Evolutionary conservation across 1,284 basidiomycete species (phyloP).

Genomic region (Ceratobasidium sp.): DNA sequence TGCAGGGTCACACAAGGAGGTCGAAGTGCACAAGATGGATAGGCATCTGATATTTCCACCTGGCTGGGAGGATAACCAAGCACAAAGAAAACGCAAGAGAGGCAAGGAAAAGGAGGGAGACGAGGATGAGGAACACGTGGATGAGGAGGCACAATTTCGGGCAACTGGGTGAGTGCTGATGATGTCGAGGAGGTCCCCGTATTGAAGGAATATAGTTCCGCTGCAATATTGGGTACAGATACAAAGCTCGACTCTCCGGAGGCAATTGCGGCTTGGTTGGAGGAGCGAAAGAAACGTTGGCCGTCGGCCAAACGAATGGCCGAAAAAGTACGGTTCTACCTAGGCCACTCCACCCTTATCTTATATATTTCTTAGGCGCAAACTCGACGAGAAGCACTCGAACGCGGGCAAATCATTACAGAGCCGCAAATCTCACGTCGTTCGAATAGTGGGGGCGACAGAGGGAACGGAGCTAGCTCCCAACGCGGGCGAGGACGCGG

Average conservation of each 20-base stretch:
- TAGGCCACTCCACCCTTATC: background rate
- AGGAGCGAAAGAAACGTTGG: slow-evolving; percentile 85
- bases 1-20: slow-evolving; percentile 74
- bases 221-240: slow-evolving; percentile 84
- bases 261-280: slow-evolving; percentile 84
- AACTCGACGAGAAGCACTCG: slow-evolving; percentile 77
- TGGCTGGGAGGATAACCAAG: slow-evolving; percentile 65
- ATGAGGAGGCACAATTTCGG: slow-evolving; percentile 33
- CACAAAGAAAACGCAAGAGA: slow-evolving; percentile 70
- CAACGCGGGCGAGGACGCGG: slow-evolving; percentile 52
- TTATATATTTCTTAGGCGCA: slow-evolving; percentile 55
- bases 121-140: slow-evolving; percentile 58
- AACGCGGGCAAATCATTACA: slow-evolving; percentile 76
- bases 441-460: slow-evolving; percentile 48
- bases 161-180: slow-evolving; percentile 1
- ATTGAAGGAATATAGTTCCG: slow-evolving; percentile 63
- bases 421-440: slow-evolving; percentile 58
- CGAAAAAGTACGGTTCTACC: slow-evolving; percentile 65
- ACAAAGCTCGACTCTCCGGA: slow-evolving; percentile 82
- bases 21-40: slow-evolving; percentile 90
- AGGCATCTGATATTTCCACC: slow-evolving; percentile 85
- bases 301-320: slow-evolving; percentile 74
- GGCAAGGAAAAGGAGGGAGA: slow-evolving; percentile 75
- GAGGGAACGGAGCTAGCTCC: slow-evolving; percentile 38
- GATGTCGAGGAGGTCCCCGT: slow-evolving; percentile 21